Evolutionary conservation across 495 filamentous ascomycete genomes (phyloP).

Genomic region (Penicillium bialowiezense): DNA sequence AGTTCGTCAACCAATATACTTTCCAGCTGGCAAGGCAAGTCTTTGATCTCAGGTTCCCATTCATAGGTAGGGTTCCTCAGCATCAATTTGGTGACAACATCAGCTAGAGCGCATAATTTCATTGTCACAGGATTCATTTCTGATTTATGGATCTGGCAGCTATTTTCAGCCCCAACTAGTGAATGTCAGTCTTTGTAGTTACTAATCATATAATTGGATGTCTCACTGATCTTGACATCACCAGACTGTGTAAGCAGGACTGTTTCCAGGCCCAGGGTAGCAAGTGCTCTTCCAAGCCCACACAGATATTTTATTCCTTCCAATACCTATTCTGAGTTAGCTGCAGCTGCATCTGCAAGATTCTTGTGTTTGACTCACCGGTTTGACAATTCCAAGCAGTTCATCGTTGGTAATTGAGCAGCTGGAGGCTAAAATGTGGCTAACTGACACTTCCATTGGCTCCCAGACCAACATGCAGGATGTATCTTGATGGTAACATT

Average conservation of each 20-base stretch:
- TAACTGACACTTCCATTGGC: too few relatives aligned
- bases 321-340: too few relatives aligned
- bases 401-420: too few relatives aligned
- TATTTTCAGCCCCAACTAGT: background rate
- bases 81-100: slow-evolving; percentile 3
- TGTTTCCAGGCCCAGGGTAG: background rate
- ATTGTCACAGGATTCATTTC: background rate
- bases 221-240: slow-evolving; percentile 1
- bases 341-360: too few relatives aligned
- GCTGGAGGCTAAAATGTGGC: too few relatives aligned
- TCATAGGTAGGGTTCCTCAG: background rate
- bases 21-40: background rate
- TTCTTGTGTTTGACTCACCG: too few relatives aligned
- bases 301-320: too few relatives aligned
- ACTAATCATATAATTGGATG: background rate
- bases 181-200: background rate
- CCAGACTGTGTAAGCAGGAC: background rate
- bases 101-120: slow-evolving; percentile 2
- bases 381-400: too few relatives aligned
- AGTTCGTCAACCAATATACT: background rate
- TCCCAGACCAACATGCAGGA: background rate
- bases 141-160: background rate
- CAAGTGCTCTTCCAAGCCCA: background rate
- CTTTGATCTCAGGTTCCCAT: background rate
- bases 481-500: slow-evolving; percentile 1